Percentiles rank a stretch among this genome's conserved stretches.
Conservation (phyloP, 306 rosid species). For the Fragaria ananassa region DNA sequence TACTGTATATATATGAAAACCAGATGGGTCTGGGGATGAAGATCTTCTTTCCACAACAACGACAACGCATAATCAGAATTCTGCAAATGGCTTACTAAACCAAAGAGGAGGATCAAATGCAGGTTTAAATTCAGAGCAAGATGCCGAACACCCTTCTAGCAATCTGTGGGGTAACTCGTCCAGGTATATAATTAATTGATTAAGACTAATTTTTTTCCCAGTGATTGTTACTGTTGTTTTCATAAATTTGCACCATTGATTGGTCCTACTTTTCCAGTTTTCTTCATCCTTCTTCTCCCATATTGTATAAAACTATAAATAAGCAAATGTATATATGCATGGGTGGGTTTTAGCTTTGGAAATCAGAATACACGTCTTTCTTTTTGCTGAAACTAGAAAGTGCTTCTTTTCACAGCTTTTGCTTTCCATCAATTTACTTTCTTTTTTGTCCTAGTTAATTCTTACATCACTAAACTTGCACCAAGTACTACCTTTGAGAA, state of each 20-base stretch:
- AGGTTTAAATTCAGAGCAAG: conserved; percentile 42
- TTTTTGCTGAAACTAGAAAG: conserved; percentile 44
- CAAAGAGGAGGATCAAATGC: conserved; percentile 44
- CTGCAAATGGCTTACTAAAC: conserved; percentile 37
- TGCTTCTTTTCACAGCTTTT: conserved; percentile 45
- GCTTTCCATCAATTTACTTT: conserved; percentile 42
- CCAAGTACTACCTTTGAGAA: not conserved
- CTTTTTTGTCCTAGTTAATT: conserved; percentile 24
- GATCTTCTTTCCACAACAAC: conserved; percentile 55
- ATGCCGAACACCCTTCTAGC: conserved; percentile 42
- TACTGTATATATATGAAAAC: not conserved
- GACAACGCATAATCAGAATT: conserved; percentile 35
- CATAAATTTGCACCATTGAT: conserved; percentile 8
- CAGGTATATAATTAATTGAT: conserved; percentile 38
- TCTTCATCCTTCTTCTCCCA: not conserved
- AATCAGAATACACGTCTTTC: conserved; percentile 30
- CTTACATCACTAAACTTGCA: conserved; percentile 17
- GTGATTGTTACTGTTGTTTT: conserved; percentile 3
- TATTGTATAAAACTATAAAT: not conserved
- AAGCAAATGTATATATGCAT: not conserved
- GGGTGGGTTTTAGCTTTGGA: conserved; percentile 27
- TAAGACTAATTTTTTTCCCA: too few species aligned
- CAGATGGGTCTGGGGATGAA: conserved; percentile 80
- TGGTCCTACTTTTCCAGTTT: conserved; percentile 16
- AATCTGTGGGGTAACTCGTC: conserved; percentile 62